Base-by-base conservation (phyloP, 108 stramenopile genomes). In the Chaetoceros tenuissimus region DNA sequence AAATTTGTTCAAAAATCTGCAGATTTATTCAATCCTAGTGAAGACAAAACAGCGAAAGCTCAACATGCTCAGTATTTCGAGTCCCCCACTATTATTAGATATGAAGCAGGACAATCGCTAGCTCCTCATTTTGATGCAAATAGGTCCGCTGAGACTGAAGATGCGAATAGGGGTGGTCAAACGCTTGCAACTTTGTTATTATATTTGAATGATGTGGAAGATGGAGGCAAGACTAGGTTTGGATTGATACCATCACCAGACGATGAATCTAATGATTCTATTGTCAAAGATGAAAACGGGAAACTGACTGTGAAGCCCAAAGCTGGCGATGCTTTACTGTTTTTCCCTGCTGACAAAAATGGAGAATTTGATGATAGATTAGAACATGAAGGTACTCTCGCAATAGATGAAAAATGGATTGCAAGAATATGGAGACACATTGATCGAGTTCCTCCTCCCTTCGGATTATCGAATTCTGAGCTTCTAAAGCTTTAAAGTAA, bases 121-220 rank as follows among this genome's bases (percentile, higher is more conserved):
- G 81, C 84, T 0, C 83, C 83, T 10, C 88, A 89, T 64, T 89
- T 69, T 53, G 88, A 89, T 69, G 84, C 83, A 10, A 84, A 84
- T 63, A 68, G 78, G 45, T 80, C 81, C 1, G 84, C 87, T 2
- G 64, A 69, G 25, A 75, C 78, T 19, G 83, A 89, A 71, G 81
- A 82, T 66, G 78, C 65, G 28, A 85, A 83, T 57, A 72, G 84
- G 13, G 88, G 88, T 19, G 88, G 88, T 20, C 88, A 89, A 56
- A 85, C 84, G 3, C 60, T 89, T 3, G 75, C 82, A 13, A 89
- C 88, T 0, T 57, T 89, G 24, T 43, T 89, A 7, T 84, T 89
- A 1, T 89, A 89, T 57, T 66, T 89, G 47, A 89, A 89, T 59
- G 80, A 83, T 76, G 88, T 89, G 24, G 55, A 51, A n/a, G 54